These are phyloP conservation scores for Aspergillus tanneri DNA, from an alignment of 2,329 filamentous ascomycete genomes.

Conservation along the genomic window DNA sequence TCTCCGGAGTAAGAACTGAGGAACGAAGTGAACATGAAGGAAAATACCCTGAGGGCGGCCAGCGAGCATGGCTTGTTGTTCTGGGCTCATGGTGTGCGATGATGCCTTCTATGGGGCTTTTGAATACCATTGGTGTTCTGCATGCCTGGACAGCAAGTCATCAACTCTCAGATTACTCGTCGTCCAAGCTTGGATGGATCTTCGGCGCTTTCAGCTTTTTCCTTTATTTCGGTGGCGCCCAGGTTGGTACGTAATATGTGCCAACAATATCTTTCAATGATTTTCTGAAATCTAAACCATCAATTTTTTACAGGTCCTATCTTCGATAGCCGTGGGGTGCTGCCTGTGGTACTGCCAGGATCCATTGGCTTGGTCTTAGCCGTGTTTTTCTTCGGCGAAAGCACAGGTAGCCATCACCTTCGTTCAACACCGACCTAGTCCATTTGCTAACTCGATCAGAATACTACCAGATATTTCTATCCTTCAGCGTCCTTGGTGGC, in stretches of 20 bases:
- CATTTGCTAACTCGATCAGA: constrained; percentile 16
- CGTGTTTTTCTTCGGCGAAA: constrained; percentile 2
- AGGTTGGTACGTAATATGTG: constrained; percentile 15
- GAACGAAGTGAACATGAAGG: no score
- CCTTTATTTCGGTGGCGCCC: constrained; percentile 33
- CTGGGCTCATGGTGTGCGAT: constrained; percentile 41
- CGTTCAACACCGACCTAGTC: no score
- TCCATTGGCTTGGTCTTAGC: constrained; percentile 18
- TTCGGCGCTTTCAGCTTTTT: constrained; percentile 43
- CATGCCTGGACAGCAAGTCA: constrained; percentile 41
- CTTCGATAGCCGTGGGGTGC: constrained; percentile 18
- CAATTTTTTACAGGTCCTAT: constrained; percentile 13
- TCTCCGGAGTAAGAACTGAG: no score
- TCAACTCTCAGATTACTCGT: constrained; percentile 36
- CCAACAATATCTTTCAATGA: not conserved
- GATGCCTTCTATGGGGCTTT: constrained; percentile 41
- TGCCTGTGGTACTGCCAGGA: constrained; percentile 16
- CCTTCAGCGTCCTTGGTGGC: constrained; percentile 36
- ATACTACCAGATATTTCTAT: constrained; percentile 41
- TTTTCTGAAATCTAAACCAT: not conserved
- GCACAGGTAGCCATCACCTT: no score
- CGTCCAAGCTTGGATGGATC: constrained; percentile 44
- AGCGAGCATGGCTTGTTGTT: constrained; percentile 45
- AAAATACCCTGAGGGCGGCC: constrained; percentile 45
- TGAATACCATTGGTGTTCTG: constrained; percentile 42